These are phyloP conservation scores for Chlamydomonas schloesseri DNA, from an alignment of 139 green algal species.

Conservation along the genomic window DNA sequence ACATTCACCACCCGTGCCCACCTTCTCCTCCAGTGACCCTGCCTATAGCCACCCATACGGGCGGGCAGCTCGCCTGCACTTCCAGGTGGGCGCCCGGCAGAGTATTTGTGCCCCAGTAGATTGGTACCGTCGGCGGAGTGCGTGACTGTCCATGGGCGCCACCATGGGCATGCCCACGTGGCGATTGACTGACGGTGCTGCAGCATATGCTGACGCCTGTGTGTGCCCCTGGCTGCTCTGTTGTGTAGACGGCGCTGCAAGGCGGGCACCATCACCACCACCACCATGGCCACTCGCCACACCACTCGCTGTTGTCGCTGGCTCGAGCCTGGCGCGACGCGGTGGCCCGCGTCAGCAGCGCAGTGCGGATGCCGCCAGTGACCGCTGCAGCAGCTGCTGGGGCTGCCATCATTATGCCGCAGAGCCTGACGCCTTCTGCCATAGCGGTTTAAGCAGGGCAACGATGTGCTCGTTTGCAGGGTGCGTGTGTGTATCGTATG, in stretches of 20 bases:
- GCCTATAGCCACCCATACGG: slow-evolving; percentile 30
- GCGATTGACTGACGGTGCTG: too few species aligned
- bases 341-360: slow-evolving; percentile 4
- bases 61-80: slow-evolving; percentile 23
- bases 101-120: too few species aligned
- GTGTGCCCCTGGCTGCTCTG: not conserved
- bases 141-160: too few species aligned
- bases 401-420: not conserved
- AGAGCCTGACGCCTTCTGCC: not conserved
- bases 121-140: too few species aligned
- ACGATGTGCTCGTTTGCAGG: too few species aligned
- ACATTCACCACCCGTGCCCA: not conserved
- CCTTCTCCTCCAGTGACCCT: slow-evolving; percentile 27
- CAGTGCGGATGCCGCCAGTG: not conserved
- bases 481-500: too few species aligned
- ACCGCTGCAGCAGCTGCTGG: too few species aligned
- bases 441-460: too few species aligned
- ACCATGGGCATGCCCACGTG: too few species aligned
- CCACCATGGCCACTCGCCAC: not conserved
- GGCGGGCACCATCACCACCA: not conserved
- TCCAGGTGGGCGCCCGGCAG: slow-evolving; percentile 10
- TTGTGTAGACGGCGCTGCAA: slow-evolving; percentile 22
- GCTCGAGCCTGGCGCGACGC: slow-evolving; percentile 24
- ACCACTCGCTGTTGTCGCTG: not conserved
- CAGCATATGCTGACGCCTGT: too few species aligned